Base-by-base conservation (phyloP, 345 rosid species). In the Streptanthus diversifolius region DNA sequence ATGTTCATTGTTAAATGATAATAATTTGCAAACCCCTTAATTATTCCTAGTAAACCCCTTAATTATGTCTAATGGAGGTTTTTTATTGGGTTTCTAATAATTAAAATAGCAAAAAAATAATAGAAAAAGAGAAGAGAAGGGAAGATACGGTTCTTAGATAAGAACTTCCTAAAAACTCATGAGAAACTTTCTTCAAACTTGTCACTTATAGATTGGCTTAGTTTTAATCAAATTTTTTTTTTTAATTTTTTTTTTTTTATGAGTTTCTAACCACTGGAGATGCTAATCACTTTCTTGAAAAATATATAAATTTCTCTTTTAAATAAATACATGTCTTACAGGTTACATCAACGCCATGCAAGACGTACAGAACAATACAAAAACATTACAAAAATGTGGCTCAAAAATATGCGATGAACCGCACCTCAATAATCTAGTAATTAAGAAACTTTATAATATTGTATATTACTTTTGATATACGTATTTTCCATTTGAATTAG, bases 271-370 rank as follows among this genome's bases (percentile, higher is more conserved):
- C n/a, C n/a, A n/a, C n/a, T n/a, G n/a, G n/a, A n/a, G n/a, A n/a
- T n/a, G n/a, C n/a, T n/a, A 64, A 30, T 63, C 7, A 30, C 8
- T 12, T 37, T 3, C 1, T 27, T 7, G 2, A 0, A 30, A 30
- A 30, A 8, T 55, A 30, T 18, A 8, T 15, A 17, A 37, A 52
- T 49, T 70, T 8, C 22, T 48, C n/a, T n/a, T n/a, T 39, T 30
- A 6, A 29, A 36, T 39, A 51, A 61, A 53, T 53, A 14, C 18
- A 37, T 71, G 22, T 56, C 73, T 54, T 27, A 8, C 25, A 21
- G 9, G 40, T 51, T 71, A 71, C 61, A 8, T 49, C 56, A 71
- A 61, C 68, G 49, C 52, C 75, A 37, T 61, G 61, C 43, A 49
- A 15, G 19, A 39, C 47, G 32, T 60, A 37, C 43, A 71, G 22